Evolutionary conservation across 2,329 filamentous ascomycete genomes (phyloP).

Genomic region (Cordyceps farinosa): DNA sequence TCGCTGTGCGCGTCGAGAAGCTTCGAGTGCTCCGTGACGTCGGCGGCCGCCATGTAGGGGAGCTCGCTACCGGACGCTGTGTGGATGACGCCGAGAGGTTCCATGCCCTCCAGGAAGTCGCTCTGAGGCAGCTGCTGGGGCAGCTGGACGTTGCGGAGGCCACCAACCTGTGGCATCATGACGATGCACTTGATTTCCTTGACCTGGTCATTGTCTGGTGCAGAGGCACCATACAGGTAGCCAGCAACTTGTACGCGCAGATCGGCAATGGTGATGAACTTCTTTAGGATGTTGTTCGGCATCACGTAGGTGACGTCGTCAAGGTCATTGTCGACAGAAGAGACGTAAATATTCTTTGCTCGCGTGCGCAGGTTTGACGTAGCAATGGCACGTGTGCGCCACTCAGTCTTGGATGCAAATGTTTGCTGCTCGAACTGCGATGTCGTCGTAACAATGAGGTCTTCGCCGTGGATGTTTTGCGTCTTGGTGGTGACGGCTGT

Average conservation of each 20-base stretch:
- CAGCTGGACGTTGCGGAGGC: constrained; percentile 84
- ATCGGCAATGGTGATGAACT: constrained; percentile 96
- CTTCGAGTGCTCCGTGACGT: constrained; percentile 90
- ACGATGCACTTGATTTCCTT: constrained; percentile 97
- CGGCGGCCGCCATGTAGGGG: constrained; percentile 91
- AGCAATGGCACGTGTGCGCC: constrained; percentile 94
- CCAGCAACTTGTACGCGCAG: constrained; percentile 94
- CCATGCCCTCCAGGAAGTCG: constrained; percentile 80
- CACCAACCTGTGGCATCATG: constrained; percentile 95
- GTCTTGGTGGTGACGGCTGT: constrained; percentile 98
- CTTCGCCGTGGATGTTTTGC: constrained; percentile 92
- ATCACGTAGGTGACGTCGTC: constrained; percentile 96
- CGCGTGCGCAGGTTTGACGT: constrained; percentile 92
- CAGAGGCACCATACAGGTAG: constrained; percentile 89
- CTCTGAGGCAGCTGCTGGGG: constrained; percentile 88
- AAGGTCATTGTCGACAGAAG: constrained; percentile 86
- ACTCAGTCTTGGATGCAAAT: constrained; percentile 98
- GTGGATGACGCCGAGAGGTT: constrained; percentile 92
- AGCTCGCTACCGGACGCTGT: constrained; percentile 93
- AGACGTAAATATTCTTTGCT: constrained; percentile 98
- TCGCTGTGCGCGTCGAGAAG: constrained; percentile 74
- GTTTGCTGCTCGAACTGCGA: constrained; percentile 97
- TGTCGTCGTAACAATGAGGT: constrained; percentile 97
- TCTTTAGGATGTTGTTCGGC: constrained; percentile 98
- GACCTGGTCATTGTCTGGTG: constrained; percentile 90